A percentile compares a stretch with the other conserved stretches of the same genome.
Conservation (phyloP, 140 eudicot species). For the Stevia rebaudiana region DNA sequence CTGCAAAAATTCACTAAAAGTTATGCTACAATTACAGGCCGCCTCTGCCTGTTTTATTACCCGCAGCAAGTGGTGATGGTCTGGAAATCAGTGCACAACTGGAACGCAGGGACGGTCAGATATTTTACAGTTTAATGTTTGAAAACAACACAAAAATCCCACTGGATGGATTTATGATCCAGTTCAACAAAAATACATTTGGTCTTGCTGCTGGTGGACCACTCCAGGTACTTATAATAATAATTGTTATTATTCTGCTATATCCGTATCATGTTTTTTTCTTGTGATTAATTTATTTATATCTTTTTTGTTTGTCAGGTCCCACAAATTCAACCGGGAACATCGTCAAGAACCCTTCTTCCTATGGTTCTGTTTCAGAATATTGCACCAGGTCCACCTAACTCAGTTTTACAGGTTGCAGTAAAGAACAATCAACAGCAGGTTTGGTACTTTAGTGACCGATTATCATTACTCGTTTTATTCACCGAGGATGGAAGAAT, state of each 20-base stretch:
- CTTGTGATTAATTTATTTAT: background rate
- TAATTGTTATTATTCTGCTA: background rate
- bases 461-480: slow-evolving; percentile 46
- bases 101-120: slow-evolving; percentile 74
- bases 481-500: slow-evolving; percentile 88
- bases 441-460: slow-evolving; percentile 85
- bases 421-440: slow-evolving; percentile 93
- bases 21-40: slow-evolving; percentile 50
- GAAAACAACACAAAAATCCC: slow-evolving; percentile 67
- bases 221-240: slow-evolving; percentile 50
- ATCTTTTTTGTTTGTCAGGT: slow-evolving; percentile 34
- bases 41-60: slow-evolving; percentile 63
- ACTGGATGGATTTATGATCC: slow-evolving; percentile 94
- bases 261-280: background rate
- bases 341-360: slow-evolving; percentile 73
- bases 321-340: slow-evolving; percentile 83
- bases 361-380: slow-evolving; percentile 91
- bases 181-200: slow-evolving; percentile 88
- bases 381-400: slow-evolving; percentile 86
- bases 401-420: slow-evolving; percentile 75
- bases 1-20: background rate
- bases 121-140: slow-evolving; percentile 72
- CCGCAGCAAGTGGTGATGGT: slow-evolving; percentile 81
- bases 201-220: slow-evolving; percentile 93
- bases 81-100: slow-evolving; percentile 82